phyloP scores from a whole-genome alignment of 345 rosid species.

The Gossypium ekmanianum region DNA sequence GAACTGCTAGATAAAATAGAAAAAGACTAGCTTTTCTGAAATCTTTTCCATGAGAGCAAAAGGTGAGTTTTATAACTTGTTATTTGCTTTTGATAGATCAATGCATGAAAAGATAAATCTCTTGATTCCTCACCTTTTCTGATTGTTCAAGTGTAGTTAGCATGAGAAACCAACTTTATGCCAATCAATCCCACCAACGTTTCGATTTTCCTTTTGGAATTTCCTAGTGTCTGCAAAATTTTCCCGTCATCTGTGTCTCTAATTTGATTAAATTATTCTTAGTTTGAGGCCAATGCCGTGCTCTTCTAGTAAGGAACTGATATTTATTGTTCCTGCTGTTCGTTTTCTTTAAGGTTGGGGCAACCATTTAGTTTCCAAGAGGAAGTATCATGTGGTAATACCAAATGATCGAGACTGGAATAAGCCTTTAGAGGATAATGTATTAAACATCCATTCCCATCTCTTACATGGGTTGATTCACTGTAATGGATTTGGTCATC shows the following conservation, averaged over 20 bases:
- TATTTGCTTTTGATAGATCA: neutral
- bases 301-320: neutral
- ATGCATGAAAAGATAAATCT: neutral
- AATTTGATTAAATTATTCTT: neutral
- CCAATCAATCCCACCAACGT: neutral
- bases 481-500: constrained; percentile 78
- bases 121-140: neutral
- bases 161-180: neutral
- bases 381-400: constrained; percentile 72
- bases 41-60: neutral
- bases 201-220: neutral
- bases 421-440: constrained; percentile 46
- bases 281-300: neutral
- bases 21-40: no score
- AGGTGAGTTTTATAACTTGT: neutral
- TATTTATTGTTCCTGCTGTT: neutral
- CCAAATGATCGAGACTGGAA: constrained; percentile 62
- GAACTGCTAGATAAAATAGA: neutral
- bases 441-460: constrained; percentile 54
- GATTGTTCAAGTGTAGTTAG: neutral
- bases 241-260: neutral
- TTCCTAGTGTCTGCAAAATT: neutral
- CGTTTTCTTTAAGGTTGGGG: constrained; percentile 59
- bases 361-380: constrained; percentile 55
- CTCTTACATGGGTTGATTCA: constrained; percentile 85